phyloP scores from a whole-genome alignment of 768 basidiomycete species.

The Rhizopogon rudus region DNA sequence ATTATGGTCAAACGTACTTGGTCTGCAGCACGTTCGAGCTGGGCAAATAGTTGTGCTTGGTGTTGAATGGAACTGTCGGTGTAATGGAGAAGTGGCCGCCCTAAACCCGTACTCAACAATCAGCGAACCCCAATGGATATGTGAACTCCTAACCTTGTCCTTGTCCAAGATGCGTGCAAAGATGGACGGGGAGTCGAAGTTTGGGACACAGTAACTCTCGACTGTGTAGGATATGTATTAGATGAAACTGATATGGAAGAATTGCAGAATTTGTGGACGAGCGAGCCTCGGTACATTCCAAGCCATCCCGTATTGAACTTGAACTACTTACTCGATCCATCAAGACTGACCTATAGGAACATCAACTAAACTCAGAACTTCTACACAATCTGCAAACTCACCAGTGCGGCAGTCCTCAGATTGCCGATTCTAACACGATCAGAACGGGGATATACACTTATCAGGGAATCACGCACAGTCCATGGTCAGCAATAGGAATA shows the following conservation, averaged over 20 bases:
- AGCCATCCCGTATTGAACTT: not conserved
- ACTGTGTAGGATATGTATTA: slow-evolving; percentile 37
- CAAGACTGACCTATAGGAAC: slow-evolving; percentile 55
- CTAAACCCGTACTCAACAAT: slow-evolving; percentile 24
- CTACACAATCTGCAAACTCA: slow-evolving; percentile 21
- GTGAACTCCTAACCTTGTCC: slow-evolving; percentile 43
- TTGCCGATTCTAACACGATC: slow-evolving; percentile 64
- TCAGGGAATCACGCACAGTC: slow-evolving; percentile 45
- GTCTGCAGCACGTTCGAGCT: slow-evolving; percentile 85
- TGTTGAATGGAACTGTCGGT: slow-evolving; percentile 62
- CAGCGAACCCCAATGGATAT: not conserved
- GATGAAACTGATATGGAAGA: not conserved
- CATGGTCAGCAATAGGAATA: slow-evolving; percentile 75
- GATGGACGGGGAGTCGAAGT: slow-evolving; percentile 91
- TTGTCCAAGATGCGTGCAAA: slow-evolving; percentile 90
- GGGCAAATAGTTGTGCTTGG: slow-evolving; percentile 81
- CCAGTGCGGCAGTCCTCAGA: slow-evolving; percentile 74
- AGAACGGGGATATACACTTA: slow-evolving; percentile 4
- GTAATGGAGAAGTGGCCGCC: slow-evolving; percentile 91
- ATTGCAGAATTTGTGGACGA: not conserved
- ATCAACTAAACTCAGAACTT: not conserved
- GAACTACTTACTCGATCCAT: slow-evolving; percentile 62
- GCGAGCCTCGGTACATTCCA: not conserved
- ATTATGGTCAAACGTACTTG: slow-evolving; percentile 38
- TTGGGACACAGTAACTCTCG: slow-evolving; percentile 88